Conservation (phyloP, 768 basidiomycete species). For the Tricholoma furcatifolium region DNA sequence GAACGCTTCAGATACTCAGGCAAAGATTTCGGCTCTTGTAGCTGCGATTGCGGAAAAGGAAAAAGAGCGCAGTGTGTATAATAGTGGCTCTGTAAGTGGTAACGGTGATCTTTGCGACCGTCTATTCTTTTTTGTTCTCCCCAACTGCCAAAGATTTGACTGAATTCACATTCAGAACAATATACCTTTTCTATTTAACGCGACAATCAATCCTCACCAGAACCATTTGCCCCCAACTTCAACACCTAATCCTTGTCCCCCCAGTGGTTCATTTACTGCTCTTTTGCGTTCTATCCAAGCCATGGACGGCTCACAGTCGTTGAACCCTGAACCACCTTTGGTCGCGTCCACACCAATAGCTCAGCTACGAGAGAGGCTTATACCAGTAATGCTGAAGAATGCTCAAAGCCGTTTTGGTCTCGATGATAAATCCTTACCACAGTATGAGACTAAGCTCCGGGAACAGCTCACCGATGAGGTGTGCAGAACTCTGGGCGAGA, state of each 20-base stretch:
- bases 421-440: not conserved
- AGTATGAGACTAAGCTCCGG: conserved; percentile 12
- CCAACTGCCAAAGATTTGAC: no score
- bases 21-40: no score
- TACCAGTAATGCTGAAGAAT: conserved; percentile 19
- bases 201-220: no score
- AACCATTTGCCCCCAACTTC: not conserved
- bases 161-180: not conserved
- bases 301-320: not conserved
- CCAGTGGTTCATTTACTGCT: not conserved
- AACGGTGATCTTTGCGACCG: no score
- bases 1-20: no score
- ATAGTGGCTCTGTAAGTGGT: no score
- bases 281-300: conserved; percentile 5
- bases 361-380: conserved; percentile 9
- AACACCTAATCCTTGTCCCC: not conserved
- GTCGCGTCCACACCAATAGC: not conserved
- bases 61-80: not conserved
- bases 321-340: not conserved
- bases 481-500: conserved; percentile 22
- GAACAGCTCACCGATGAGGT: conserved; percentile 25
- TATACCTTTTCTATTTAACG: no score
- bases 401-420: conserved; percentile 11
- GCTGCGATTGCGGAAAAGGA: no score
- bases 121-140: no score